Evolutionary conservation across 805 yeast species (phyloP).

Genomic region (Tetrapisispora taiwanensis): DNA sequence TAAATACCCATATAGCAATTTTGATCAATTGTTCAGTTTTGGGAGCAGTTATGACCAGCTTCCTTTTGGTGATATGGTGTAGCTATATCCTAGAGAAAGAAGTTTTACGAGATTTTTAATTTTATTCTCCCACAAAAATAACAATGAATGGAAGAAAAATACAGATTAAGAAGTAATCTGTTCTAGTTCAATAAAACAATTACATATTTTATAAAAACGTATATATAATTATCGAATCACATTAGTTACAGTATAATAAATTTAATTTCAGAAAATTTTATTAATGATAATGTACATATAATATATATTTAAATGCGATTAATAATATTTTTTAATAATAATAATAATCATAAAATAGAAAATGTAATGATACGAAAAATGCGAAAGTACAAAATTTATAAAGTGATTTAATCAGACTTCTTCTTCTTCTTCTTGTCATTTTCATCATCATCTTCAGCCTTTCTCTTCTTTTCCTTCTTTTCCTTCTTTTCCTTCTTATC

Average conservation of each 20-base stretch:
- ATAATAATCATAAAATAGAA: not conserved
- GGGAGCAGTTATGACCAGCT: not conserved
- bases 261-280: not conserved
- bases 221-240: too few species aligned
- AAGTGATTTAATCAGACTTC: conserved; percentile 2
- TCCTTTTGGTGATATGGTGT: too few species aligned
- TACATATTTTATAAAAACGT: too few species aligned
- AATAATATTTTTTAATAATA: not conserved
- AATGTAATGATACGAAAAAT: not conserved
- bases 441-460: not conserved
- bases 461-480: conserved; percentile 1
- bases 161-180: too few species aligned
- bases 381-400: conserved; percentile 1
- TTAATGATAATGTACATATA: conserved; percentile 3
- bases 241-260: too few species aligned
- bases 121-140: too few species aligned
- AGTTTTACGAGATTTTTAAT: too few species aligned
- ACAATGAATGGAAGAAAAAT: too few species aligned
- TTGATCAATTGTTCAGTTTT: not conserved
- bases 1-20: not conserved
- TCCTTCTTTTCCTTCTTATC: conserved; percentile 5
- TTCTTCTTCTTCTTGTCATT: conserved; percentile 6
- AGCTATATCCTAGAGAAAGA: too few species aligned
- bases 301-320: not conserved
- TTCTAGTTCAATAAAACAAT: too few species aligned